Conservation (phyloP, 805 yeast genomes). For the Teunomyces tritomae region DNA sequence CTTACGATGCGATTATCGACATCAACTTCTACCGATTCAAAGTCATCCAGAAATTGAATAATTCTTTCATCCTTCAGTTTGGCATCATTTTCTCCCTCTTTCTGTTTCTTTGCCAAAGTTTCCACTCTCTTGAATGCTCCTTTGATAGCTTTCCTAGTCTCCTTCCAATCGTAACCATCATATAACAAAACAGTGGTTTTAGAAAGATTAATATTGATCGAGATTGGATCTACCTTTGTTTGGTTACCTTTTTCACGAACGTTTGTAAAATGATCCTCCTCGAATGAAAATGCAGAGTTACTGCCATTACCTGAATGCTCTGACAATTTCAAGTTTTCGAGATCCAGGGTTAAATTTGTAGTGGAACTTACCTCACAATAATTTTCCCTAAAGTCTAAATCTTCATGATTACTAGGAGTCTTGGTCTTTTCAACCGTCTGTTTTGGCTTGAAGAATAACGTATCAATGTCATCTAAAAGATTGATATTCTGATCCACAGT, state of each 20-base stretch:
- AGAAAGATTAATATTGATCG: constrained; percentile 32
- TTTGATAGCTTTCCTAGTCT: constrained; percentile 64
- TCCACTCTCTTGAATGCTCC: constrained; percentile 67
- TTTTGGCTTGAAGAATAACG: not conserved
- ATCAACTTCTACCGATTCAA: not conserved
- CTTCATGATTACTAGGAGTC: not conserved
- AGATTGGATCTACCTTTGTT: constrained; percentile 19
- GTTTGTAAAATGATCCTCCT: constrained; percentile 25
- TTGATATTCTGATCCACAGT: constrained; percentile 32
- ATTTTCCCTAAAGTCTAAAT: not conserved
- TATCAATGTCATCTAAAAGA: constrained; percentile 38
- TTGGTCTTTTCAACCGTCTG: not conserved
- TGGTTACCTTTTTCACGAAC: not conserved
- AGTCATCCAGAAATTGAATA: not conserved
- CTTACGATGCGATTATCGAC: not conserved
- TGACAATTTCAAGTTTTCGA: constrained; percentile 21
- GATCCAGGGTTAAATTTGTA: constrained; percentile 20
- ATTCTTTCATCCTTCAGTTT: constrained; percentile 5
- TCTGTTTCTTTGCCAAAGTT: constrained; percentile 30
- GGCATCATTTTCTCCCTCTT: constrained; percentile 17
- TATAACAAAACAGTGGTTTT: constrained; percentile 50
- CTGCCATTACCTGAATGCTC: constrained; percentile 4
- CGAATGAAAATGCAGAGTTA: constrained; percentile 13
- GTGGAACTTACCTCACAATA: not conserved
- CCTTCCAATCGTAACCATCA: constrained; percentile 93